phyloP scores from a whole-genome alignment of 2,329 filamentous ascomycete species.

The Apiospora aurea region DNA sequence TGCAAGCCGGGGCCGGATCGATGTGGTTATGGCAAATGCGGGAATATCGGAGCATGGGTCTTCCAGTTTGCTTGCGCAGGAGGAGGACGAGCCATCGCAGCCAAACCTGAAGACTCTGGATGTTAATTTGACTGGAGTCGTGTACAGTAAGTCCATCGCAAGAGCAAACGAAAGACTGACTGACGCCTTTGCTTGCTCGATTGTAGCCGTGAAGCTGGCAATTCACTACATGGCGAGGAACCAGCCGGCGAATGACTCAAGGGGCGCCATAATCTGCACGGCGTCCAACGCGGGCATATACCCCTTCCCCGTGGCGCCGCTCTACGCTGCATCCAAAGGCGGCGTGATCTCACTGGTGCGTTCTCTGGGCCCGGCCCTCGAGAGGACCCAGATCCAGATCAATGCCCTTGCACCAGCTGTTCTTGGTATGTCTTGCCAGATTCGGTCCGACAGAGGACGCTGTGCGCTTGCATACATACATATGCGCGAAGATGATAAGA shows the following conservation, averaged over 20 bases:
- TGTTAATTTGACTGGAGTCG: slow-evolving; percentile 47
- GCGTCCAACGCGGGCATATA: slow-evolving; percentile 61
- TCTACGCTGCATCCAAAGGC: slow-evolving; percentile 57
- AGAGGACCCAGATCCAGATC: slow-evolving; percentile 53
- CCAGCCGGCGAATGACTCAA: slow-evolving; percentile 37
- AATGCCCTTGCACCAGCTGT: slow-evolving; percentile 59
- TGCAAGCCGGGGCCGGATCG: slow-evolving; percentile 45
- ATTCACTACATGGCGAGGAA: slow-evolving; percentile 59
- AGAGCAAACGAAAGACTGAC: not conserved
- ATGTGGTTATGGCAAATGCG: slow-evolving; percentile 58
- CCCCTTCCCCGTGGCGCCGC: slow-evolving; percentile 56
- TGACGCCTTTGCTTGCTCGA: not conserved
- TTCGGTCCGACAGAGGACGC: not conserved
- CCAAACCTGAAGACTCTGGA: slow-evolving; percentile 39
- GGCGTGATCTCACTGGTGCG: slow-evolving; percentile 58
- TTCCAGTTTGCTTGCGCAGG: slow-evolving; percentile 36
- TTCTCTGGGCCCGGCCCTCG: slow-evolving; percentile 50
- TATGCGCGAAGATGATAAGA: too few species aligned
- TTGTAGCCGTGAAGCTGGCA: slow-evolving; percentile 55
- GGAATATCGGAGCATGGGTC: slow-evolving; percentile 52
- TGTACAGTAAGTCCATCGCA: slow-evolving; percentile 50
- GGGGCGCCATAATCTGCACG: slow-evolving; percentile 58
- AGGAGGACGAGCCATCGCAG: slow-evolving; percentile 35
- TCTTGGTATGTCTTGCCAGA: slow-evolving; percentile 47
- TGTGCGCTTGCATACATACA: not conserved